phyloP scores from a whole-genome alignment of 306 rosid genomes.

The Elaeagnus macrophylla region DNA sequence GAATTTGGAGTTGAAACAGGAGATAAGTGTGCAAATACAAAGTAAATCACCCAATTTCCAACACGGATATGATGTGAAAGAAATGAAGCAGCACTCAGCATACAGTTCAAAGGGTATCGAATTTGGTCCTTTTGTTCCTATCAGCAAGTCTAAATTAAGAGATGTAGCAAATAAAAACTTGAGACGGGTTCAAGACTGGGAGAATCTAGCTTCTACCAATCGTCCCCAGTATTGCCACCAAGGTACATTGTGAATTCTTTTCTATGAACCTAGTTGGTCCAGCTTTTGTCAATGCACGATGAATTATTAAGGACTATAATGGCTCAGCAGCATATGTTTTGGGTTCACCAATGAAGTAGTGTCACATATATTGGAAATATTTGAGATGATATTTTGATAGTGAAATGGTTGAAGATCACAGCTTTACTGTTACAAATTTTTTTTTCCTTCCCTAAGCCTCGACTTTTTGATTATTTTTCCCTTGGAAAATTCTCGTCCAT shows the following conservation, averaged over 20 bases:
- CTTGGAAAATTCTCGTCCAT: neutral
- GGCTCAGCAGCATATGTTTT: too few species aligned
- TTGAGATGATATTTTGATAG: too few species aligned
- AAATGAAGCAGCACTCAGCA: constrained; percentile 15
- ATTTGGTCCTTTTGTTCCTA: constrained; percentile 56
- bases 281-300: neutral
- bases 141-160: constrained; percentile 12
- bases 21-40: constrained; percentile 5
- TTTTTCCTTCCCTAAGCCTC: too few species aligned
- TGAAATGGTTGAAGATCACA: neutral
- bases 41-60: constrained; percentile 8
- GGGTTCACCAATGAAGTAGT: too few species aligned
- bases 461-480: constrained; percentile 2
- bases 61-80: constrained; percentile 13
- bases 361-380: too few species aligned
- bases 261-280: neutral
- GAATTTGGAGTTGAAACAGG: constrained; percentile 17
- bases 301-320: neutral
- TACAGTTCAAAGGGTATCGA: constrained; percentile 32
- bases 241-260: constrained; percentile 26
- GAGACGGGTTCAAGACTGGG: constrained; percentile 24
- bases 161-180: constrained; percentile 16
- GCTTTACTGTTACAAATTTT: neutral
- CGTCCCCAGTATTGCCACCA: constrained; percentile 35
- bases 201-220: constrained; percentile 26